Base-by-base conservation (phyloP, 768 basidiomycete genomes). In the Boletus sp. region DNA sequence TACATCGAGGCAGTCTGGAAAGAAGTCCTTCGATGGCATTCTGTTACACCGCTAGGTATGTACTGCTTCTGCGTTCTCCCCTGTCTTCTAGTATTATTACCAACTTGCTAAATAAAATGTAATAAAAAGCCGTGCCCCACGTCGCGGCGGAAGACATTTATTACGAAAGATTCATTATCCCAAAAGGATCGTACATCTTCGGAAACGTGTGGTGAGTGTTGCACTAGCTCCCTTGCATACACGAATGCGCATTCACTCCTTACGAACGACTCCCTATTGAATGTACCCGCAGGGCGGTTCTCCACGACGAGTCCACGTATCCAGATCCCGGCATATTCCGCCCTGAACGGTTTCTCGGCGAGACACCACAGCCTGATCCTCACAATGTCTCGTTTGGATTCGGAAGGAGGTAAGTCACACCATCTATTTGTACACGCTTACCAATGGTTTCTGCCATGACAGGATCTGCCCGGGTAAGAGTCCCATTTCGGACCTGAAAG, bases 221-320 rank as follows among this genome's bases (percentile, higher is more conserved):
- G 25, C 5, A 5, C 25, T 25, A 25, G 25, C 32, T 33, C 13
- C 35, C 7, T 35, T 23, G 3, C 25, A 25, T 25, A 25, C 25
- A 25, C 5, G 35, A 17, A n/a, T 37, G 4, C 63, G 25, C 25
- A 32, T n/a, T 37, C 7, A 4, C 17, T 10, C 38, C 10, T n/a
- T n/a, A 27, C 17, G 25, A 23, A 34, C 3, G 13, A 7, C 25
- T 14, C 9, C 6, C 3, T 33, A 21, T 21, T 47, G 19, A 35
- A 45, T 9, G 6, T 9, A 4, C n/a, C 1, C n/a, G 34, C 50
- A 83, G 84, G 83, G 70, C 66, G n/a, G 78, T 85, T 66, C 67
- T 81, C 1, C 78, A 79, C 43, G 78, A 86, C 62, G 74, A 75
- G 2, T 64, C 72, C 8, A 66, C 44, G 5, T 75, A 76, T 51